Evolutionary conservation across 169 alveolate species (phyloP).

Genomic region (Cryptosporidium xiaoi): DNA sequence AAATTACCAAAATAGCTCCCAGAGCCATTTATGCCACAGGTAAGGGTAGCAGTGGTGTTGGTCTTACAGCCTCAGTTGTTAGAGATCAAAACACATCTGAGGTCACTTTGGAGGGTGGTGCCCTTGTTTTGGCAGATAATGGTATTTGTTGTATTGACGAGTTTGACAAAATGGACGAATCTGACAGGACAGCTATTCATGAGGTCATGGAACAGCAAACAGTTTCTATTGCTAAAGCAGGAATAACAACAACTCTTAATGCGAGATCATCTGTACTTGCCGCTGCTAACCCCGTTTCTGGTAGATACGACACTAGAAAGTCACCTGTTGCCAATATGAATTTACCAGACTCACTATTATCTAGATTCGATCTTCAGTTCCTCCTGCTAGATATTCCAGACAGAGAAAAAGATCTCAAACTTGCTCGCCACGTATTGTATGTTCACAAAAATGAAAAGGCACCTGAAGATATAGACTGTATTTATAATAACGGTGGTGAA

Average conservation of each 20-base stretch:
- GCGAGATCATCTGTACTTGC: constrained; percentile 95
- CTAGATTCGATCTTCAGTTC: constrained; percentile 95
- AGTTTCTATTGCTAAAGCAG: constrained; percentile 98
- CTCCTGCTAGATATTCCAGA: constrained; percentile 89
- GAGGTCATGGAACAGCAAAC: constrained; percentile 99
- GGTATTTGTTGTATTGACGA: constrained; percentile 99
- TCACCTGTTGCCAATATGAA: constrained; percentile 94
- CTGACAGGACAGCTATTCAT: constrained; percentile 96
- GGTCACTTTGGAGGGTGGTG: constrained; percentile 96
- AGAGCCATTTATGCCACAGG: constrained; percentile 95
- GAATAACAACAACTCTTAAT: constrained; percentile 91
- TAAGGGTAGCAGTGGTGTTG: constrained; percentile 96
- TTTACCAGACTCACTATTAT: constrained; percentile 96
- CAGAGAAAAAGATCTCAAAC: constrained; percentile 85
- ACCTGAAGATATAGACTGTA: constrained; percentile 20
- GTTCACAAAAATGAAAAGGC: constrained; percentile 87
- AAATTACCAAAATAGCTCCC: constrained; percentile 89
- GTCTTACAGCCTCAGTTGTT: constrained; percentile 98
- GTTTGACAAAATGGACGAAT: constrained; percentile 97
- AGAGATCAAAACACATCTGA: constrained; percentile 93
- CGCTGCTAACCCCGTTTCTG: constrained; percentile 97
- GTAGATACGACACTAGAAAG: constrained; percentile 93
- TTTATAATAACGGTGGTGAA: neutral
- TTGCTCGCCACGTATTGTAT: constrained; percentile 93
- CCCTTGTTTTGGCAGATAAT: constrained; percentile 95